Evolutionary conservation across 1,284 basidiomycete genomes (phyloP).

Genomic region (Cystobasidium slooffiae): DNA sequence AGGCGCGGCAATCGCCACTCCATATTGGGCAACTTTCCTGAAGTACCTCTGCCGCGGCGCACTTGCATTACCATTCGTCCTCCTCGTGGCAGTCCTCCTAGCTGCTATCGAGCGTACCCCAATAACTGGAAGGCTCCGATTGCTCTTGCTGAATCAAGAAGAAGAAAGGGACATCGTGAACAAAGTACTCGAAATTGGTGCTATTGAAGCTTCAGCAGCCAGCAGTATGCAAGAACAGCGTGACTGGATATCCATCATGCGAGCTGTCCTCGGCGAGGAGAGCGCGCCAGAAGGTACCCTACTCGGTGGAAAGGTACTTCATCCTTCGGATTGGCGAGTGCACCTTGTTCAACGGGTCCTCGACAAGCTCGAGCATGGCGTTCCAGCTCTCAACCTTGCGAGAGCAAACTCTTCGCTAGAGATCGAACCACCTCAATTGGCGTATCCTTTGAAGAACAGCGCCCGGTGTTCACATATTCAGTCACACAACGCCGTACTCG

Average conservation of each 20-base stretch:
- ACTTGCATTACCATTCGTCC: slow-evolving; percentile 45
- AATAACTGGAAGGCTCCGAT: slow-evolving; percentile 49
- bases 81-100: slow-evolving; percentile 47
- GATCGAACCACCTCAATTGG: background rate
- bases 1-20: slow-evolving; percentile 12
- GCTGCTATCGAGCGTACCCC: slow-evolving; percentile 50
- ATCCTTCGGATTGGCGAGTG: slow-evolving; percentile 50
- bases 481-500: slow-evolving; percentile 50
- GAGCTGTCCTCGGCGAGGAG: slow-evolving; percentile 47
- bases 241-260: slow-evolving; percentile 52
- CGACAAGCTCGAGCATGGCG: slow-evolving; percentile 46
- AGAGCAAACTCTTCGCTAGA: slow-evolving; percentile 2
- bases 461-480: slow-evolving; percentile 17
- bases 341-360: slow-evolving; percentile 49
- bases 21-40: slow-evolving; percentile 11
- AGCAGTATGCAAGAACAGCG: background rate
- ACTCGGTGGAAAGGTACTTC: slow-evolving; percentile 52
- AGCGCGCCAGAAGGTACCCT: slow-evolving; percentile 48
- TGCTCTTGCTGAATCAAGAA: slow-evolving; percentile 49
- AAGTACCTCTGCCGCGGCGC: slow-evolving; percentile 34
- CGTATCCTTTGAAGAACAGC: slow-evolving; percentile 17
- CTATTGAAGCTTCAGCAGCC: background rate
- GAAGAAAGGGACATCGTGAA: slow-evolving; percentile 50
- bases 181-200: slow-evolving; percentile 35
- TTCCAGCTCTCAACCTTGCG: slow-evolving; percentile 42